Percentiles rank a stretch among this genome's conserved stretches.
Evolutionary conservation across 768 basidiomycete genomes (phyloP).

Genomic region (Kwoniella bestiolae): DNA sequence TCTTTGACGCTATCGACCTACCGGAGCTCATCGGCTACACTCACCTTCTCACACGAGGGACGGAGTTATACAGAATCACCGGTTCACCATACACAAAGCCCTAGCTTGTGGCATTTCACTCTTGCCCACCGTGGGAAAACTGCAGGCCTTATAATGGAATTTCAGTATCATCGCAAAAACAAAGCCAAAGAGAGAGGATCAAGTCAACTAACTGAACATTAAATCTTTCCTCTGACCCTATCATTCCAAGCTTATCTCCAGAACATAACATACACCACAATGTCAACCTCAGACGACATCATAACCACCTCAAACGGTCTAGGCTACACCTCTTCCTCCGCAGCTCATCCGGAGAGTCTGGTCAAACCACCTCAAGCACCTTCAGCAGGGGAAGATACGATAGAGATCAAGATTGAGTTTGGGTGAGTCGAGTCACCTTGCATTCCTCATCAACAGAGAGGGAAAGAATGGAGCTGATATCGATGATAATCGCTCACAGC

Average conservation of each 20-base stretch:
- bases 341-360: slow-evolving; percentile 18
- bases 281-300: slow-evolving; percentile 12
- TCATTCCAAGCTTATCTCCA: too few relatives aligned
- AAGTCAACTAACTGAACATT: too few relatives aligned
- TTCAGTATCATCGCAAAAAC: too few relatives aligned
- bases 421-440: slow-evolving; percentile 43
- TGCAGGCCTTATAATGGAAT: too few relatives aligned
- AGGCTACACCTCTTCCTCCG: slow-evolving; percentile 22
- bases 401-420: slow-evolving; percentile 54
- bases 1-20: not conserved
- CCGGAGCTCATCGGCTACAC: too few relatives aligned
- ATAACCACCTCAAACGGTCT: slow-evolving; percentile 24
- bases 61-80: slow-evolving; percentile 11
- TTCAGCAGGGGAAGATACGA: slow-evolving; percentile 30
- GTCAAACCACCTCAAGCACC: slow-evolving; percentile 18
- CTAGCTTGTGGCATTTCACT: not conserved
- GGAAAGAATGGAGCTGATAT: not conserved
- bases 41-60: not conserved
- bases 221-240: too few relatives aligned
- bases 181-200: too few relatives aligned
- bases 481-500: slow-evolving; percentile 17
- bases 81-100: slow-evolving; percentile 4
- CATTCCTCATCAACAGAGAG: too few relatives aligned
- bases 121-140: slow-evolving; percentile 8
- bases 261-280: not conserved